A percentile compares a stretch with the other conserved stretches of the same genome.
phyloP scores from a whole-genome alignment of 2,329 filamentous ascomycete species.

The Fusarium lateritium region DNA sequence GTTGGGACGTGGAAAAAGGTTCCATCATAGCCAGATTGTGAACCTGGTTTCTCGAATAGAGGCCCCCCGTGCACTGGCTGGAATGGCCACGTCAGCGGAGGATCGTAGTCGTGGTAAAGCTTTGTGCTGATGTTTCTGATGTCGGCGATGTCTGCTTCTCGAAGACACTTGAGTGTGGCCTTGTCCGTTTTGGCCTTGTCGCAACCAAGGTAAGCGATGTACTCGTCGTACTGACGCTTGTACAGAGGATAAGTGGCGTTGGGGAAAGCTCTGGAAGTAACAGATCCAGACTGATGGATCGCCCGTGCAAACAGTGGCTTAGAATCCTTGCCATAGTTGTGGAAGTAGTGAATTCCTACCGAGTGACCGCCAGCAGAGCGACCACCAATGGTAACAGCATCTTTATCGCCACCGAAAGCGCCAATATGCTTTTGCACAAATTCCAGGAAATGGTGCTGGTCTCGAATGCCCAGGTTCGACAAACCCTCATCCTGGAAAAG shows the following conservation, averaged over 20 bases:
- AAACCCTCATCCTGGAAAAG: conserved; percentile 54
- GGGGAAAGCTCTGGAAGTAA: conserved; percentile 56
- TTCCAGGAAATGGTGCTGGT: conserved; percentile 66
- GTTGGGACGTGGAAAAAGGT: conserved; percentile 56
- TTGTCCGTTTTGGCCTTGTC: conserved; percentile 46
- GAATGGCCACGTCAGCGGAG: conserved; percentile 63
- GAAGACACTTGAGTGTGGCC: conserved; percentile 57
- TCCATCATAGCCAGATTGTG: conserved; percentile 56
- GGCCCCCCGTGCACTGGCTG: conserved; percentile 63
- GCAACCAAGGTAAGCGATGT: conserved; percentile 51
- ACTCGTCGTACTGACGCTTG: conserved; percentile 52
- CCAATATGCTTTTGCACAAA: conserved; percentile 69
- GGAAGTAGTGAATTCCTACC: conserved; percentile 57
- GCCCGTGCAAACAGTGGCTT: conserved; percentile 54
- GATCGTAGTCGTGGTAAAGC: conserved; percentile 56
- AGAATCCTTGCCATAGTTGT: conserved; percentile 53
- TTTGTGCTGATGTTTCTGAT: conserved; percentile 57
- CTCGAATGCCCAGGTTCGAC: conserved; percentile 68
- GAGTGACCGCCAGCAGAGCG: conserved; percentile 66
- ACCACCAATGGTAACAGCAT: conserved; percentile 68
- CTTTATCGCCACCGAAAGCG: conserved; percentile 67
- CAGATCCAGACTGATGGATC: conserved; percentile 57
- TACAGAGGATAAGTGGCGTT: conserved; percentile 54
- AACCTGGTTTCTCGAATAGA: conserved; percentile 63
- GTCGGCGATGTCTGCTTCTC: conserved; percentile 52